phyloP scores from a whole-genome alignment of 257 asterid genomes.

The Ocimum tenuiflorum region DNA sequence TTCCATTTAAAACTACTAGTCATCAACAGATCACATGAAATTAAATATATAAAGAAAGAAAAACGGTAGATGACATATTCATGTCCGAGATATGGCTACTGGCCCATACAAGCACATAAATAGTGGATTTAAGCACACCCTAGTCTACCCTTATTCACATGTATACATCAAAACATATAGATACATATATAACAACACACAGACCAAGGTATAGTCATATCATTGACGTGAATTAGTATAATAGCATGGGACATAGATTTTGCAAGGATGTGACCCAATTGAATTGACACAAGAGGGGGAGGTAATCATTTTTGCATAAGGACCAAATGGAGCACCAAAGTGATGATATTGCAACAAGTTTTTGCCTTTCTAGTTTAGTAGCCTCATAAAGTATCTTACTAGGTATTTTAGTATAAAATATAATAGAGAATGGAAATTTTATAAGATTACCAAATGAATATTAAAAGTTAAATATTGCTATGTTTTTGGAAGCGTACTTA shows the following conservation, averaged over 20 bases:
- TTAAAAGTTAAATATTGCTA: background rate
- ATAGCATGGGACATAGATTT: conserved; percentile 5
- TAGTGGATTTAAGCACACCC: background rate
- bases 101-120: background rate
- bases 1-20: too few species aligned
- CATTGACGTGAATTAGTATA: background rate
- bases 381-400: background rate
- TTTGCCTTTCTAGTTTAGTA: background rate
- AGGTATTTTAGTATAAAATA: background rate
- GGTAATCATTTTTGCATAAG: conserved; percentile 14
- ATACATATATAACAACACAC: background rate
- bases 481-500: background rate
- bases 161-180: too few species aligned
- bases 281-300: conserved; percentile 17
- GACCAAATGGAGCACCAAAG: conserved; percentile 10
- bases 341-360: conserved; percentile 9
- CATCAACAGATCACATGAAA: too few species aligned
- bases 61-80: too few species aligned
- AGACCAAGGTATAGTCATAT: conserved; percentile 10
- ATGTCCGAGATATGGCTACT: too few species aligned
- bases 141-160: background rate
- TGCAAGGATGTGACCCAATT: conserved; percentile 13
- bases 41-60: too few species aligned
- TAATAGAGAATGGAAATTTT: background rate
- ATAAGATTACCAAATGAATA: conserved; percentile 4